Conservation (phyloP, 1,284 basidiomycete species). For the Ceratobasidium sp. region DNA sequence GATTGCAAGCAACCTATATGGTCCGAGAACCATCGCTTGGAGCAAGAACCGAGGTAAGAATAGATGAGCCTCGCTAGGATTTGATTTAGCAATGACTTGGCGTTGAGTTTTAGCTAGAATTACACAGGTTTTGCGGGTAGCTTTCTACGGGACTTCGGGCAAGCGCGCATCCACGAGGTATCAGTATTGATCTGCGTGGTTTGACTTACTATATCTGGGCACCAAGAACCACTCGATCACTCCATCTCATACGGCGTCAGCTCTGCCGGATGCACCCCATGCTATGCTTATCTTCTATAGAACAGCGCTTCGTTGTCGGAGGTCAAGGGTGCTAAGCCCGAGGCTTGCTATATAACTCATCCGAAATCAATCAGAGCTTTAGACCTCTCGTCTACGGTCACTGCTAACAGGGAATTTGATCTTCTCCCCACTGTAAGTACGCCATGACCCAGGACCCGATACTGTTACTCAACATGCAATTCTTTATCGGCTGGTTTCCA, state of each 20-base stretch:
- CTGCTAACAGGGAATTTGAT: too few relatives aligned
- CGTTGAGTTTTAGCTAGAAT: neutral
- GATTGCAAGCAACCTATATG: too few relatives aligned
- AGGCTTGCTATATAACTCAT: neutral
- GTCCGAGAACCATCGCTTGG: neutral
- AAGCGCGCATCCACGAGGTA: constrained; percentile 14
- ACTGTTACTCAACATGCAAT: neutral
- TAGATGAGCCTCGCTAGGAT: neutral
- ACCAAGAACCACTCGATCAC: neutral
- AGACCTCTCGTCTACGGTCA: neutral
- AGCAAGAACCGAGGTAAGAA: neutral
- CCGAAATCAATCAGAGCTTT: neutral
- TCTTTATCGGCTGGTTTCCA: neutral
- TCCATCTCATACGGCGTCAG: neutral
- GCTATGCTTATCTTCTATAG: constrained; percentile 1
- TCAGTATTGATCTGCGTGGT: neutral
- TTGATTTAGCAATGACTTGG: neutral
- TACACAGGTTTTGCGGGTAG: neutral
- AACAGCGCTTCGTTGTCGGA: neutral
- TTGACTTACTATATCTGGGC: neutral
- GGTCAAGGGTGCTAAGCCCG: neutral
- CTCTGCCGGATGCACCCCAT: neutral
- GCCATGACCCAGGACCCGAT: too few relatives aligned
- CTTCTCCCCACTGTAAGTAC: neutral
- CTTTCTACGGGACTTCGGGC: neutral